Conservation (phyloP, 805 yeast genomes). For the Metahyphopichia silvanorum region DNA sequence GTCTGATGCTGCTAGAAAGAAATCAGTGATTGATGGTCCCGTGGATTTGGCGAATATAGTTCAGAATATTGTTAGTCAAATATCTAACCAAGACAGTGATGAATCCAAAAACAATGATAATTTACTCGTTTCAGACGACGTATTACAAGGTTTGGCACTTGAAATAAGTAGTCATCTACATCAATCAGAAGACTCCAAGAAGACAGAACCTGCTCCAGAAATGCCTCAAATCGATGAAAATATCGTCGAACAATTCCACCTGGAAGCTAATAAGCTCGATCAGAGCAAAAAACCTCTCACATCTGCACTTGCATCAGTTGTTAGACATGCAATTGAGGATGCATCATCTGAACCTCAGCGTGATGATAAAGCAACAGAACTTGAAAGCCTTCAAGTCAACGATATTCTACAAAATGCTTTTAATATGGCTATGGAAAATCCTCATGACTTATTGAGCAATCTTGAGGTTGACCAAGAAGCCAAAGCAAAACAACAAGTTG, state of each 20-base stretch:
- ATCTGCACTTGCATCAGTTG: slow-evolving; percentile 54
- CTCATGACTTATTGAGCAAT: slow-evolving; percentile 41
- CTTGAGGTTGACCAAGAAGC: slow-evolving; percentile 25
- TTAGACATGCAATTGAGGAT: slow-evolving; percentile 40
- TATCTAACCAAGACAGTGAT: slow-evolving; percentile 10
- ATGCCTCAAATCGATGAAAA: slow-evolving; percentile 35
- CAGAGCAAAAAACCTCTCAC: slow-evolving; percentile 25
- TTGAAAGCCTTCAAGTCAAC: slow-evolving; percentile 58
- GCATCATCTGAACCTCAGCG: not conserved
- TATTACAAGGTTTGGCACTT: slow-evolving; percentile 24
- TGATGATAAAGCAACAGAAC: slow-evolving; percentile 35
- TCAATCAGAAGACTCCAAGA: slow-evolving; percentile 12
- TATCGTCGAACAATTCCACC: slow-evolving; percentile 33
- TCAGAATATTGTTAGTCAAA: slow-evolving; percentile 21
- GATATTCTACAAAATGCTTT: slow-evolving; percentile 76
- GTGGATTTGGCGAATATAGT: slow-evolving; percentile 21
- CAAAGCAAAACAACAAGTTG: not conserved
- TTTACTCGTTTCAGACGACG: slow-evolving; percentile 15
- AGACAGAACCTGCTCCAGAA: slow-evolving; percentile 8
- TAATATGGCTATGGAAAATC: slow-evolving; percentile 70
- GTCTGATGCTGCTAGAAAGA: not conserved
- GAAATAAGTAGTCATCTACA: slow-evolving; percentile 30
- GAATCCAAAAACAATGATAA: slow-evolving; percentile 2
- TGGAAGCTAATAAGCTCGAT: slow-evolving; percentile 26
- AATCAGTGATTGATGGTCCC: not conserved